phyloP scores from a whole-genome alignment of 352 stramenopile genomes.

The Phytophthora cryptogea region DNA sequence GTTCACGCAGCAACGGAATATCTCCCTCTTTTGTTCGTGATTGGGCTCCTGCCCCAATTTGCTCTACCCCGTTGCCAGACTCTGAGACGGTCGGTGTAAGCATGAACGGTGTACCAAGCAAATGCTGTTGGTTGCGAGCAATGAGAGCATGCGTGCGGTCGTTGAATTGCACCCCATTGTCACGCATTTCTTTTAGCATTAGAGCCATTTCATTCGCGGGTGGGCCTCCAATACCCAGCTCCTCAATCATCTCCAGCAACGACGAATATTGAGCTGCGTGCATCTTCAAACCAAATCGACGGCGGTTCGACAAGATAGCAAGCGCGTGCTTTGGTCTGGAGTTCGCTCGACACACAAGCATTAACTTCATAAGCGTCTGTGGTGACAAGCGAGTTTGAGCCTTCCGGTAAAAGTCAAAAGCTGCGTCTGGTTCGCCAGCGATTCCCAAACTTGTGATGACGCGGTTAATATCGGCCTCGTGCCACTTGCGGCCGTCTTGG shows the following conservation, averaged over 20 bases:
- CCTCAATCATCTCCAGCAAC: constrained; percentile 53
- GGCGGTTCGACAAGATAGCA: constrained; percentile 57
- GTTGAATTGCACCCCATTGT: constrained; percentile 31
- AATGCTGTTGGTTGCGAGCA: constrained; percentile 39
- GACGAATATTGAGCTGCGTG: constrained; percentile 43
- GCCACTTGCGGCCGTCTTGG: constrained; percentile 39
- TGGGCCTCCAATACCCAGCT: constrained; percentile 29
- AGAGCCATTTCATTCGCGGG: constrained; percentile 36
- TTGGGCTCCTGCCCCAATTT: neutral
- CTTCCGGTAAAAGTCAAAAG: constrained; percentile 69
- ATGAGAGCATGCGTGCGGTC: constrained; percentile 36
- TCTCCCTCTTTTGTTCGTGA: constrained; percentile 30
- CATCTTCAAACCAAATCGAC: constrained; percentile 53
- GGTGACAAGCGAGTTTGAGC: constrained; percentile 46
- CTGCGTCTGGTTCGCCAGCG: constrained; percentile 36
- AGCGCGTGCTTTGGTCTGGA: constrained; percentile 47
- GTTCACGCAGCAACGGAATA: constrained; percentile 25
- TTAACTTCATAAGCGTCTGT: constrained; percentile 50
- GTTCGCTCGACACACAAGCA: constrained; percentile 50
- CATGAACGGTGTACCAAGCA: constrained; percentile 37
- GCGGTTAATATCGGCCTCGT: constrained; percentile 51
- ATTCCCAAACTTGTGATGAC: constrained; percentile 55
- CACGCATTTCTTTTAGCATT: constrained; percentile 52
- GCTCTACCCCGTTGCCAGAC: neutral
- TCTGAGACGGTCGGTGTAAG: constrained; percentile 6